Percentiles rank a stretch among this genome's conserved stretches.
Conservation (phyloP, 805 yeast species). For the Candida easanensis region DNA sequence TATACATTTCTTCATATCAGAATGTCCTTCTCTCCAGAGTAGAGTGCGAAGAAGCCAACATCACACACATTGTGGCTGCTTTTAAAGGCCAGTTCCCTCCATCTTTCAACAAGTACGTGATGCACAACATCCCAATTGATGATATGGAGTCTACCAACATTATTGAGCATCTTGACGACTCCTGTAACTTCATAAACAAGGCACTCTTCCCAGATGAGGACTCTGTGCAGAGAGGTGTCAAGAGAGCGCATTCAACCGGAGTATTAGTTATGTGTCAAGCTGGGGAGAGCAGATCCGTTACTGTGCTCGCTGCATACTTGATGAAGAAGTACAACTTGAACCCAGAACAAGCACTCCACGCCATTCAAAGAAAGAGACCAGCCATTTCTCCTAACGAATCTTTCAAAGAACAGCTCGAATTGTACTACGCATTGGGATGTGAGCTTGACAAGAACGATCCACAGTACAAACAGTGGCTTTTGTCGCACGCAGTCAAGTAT, state of each 20-base stretch:
- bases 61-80: conserved; percentile 72
- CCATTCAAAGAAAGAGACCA: conserved; percentile 63
- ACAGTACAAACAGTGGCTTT: conserved; percentile 42
- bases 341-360: conserved; percentile 64
- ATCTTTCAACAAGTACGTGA: conserved; percentile 46
- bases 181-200: conserved; percentile 63
- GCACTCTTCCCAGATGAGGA: conserved; percentile 50
- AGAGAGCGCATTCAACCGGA: conserved; percentile 39
- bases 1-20: conserved; percentile 71
- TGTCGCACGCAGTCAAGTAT: conserved; percentile 33
- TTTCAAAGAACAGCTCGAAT: conserved; percentile 66
- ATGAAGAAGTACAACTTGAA: conserved; percentile 71
- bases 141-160: conserved; percentile 72
- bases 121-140: conserved; percentile 62
- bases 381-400: conserved; percentile 69
- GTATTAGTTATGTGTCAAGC: conserved; percentile 79
- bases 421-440: conserved; percentile 51
- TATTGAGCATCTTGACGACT: conserved; percentile 54
- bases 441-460: conserved; percentile 30
- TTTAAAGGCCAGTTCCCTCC: conserved; percentile 62
- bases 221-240: conserved; percentile 26
- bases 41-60: conserved; percentile 47
- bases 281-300: conserved; percentile 88
- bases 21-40: conserved; percentile 58
- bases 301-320: conserved; percentile 82